Percentiles rank a stretch among this genome's conserved stretches.
Conservation (phyloP, 1,284 basidiomycete genomes). For the Xerocomus cyaneibrunnescens region DNA sequence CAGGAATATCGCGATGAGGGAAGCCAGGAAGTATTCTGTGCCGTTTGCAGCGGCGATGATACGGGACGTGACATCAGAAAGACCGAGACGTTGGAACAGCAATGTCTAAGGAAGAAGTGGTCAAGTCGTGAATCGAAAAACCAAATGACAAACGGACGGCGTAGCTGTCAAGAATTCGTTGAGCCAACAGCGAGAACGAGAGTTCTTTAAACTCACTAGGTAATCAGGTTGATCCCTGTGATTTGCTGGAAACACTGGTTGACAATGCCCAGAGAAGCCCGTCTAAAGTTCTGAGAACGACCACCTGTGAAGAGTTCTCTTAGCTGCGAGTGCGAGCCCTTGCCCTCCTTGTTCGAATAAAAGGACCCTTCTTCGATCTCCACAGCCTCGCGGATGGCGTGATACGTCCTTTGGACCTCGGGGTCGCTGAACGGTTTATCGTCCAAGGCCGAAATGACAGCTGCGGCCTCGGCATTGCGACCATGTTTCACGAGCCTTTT, state of each 20-base stretch:
- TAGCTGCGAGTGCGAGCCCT: conserved; percentile 18
- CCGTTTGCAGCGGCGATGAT: conserved; percentile 70
- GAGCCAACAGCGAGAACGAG: neutral
- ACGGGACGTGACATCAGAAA: conserved; percentile 59
- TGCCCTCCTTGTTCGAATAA: conserved; percentile 9
- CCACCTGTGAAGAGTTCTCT: conserved; percentile 59
- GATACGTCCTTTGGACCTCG: conserved; percentile 53
- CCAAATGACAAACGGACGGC: conserved; percentile 33
- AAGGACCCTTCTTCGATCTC: conserved; percentile 36
- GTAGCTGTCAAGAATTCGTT: conserved; percentile 20
- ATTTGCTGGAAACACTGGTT: conserved; percentile 75
- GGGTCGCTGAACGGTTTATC: conserved; percentile 52
- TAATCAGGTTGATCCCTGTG: conserved; percentile 58
- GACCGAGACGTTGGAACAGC: conserved; percentile 58
- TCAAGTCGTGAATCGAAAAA: neutral
- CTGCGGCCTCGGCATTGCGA: conserved; percentile 58
- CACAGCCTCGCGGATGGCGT: conserved; percentile 55
- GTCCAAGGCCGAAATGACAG: conserved; percentile 63
- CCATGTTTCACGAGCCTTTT: conserved; percentile 58
- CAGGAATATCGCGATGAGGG: conserved; percentile 32
- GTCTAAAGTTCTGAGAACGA: conserved; percentile 62
- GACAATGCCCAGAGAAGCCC: conserved; percentile 56
- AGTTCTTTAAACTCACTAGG: conserved; percentile 45
- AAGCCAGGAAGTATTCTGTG: conserved; percentile 48
- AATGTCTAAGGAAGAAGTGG: conserved; percentile 42